phyloP scores from a whole-genome alignment of 2,329 filamentous ascomycete species.

The Neonectria punicea region DNA sequence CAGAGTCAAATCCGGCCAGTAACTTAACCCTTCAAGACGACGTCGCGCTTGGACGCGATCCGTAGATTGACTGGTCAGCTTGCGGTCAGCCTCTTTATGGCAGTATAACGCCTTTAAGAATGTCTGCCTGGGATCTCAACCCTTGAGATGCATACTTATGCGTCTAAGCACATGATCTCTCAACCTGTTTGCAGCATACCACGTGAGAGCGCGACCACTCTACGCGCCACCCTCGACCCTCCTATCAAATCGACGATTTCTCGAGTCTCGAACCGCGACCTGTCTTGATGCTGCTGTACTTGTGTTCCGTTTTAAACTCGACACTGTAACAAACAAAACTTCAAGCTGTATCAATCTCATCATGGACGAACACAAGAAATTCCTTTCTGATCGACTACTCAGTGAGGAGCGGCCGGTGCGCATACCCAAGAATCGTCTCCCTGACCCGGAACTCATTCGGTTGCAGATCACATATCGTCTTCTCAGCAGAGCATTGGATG shows the following conservation, averaged over 20 bases:
- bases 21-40: neutral
- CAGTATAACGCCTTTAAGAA: slow-evolving; percentile 7
- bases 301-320: neutral
- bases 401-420: slow-evolving; percentile 78
- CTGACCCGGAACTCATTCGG: slow-evolving; percentile 6
- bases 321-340: neutral
- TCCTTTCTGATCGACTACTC: slow-evolving; percentile 79
- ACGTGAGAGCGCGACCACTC: slow-evolving; percentile 50
- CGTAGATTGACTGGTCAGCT: slow-evolving; percentile 24
- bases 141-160: neutral
- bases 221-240: slow-evolving; percentile 30
- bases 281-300: neutral
- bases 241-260: slow-evolving; percentile 23
- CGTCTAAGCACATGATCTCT: neutral
- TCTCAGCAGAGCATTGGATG: slow-evolving; percentile 82
- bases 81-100: slow-evolving; percentile 8
- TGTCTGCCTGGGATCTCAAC: neutral
- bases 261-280: slow-evolving; percentile 9
- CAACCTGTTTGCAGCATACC: slow-evolving; percentile 16
- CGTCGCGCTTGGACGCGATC: slow-evolving; percentile 41
- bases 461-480: slow-evolving; percentile 85
- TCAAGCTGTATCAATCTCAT: neutral
- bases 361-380: slow-evolving; percentile 75
- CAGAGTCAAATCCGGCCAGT: neutral
- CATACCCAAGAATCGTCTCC: slow-evolving; percentile 15